A percentile compares a stretch with the other conserved stretches of the same genome.
phyloP scores from a whole-genome alignment of 108 stramenopile genomes.

The Fistulifera solaris region DNA sequence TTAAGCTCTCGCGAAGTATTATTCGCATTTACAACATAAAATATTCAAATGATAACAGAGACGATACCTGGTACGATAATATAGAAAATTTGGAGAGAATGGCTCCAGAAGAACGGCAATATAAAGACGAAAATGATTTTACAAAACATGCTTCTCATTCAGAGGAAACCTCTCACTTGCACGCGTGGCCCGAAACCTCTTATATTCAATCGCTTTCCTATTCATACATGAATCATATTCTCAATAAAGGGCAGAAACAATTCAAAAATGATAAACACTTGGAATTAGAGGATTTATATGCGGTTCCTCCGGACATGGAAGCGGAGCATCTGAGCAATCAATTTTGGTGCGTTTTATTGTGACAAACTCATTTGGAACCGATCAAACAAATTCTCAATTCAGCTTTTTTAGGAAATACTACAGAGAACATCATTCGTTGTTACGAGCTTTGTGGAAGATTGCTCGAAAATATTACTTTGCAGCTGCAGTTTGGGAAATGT shows the following conservation, averaged over 20 bases:
- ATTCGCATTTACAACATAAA: too few relatives aligned
- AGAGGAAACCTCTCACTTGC: too few relatives aligned
- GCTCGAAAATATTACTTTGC: too few relatives aligned
- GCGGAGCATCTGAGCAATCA: conserved; percentile 6
- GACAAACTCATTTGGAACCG: not conserved
- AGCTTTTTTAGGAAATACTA: conserved; percentile 32
- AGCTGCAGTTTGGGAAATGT: conserved; percentile 29
- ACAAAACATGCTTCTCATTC: too few relatives aligned
- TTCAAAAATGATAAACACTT: conserved; percentile 18
- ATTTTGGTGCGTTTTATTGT: not conserved
- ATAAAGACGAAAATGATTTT: too few relatives aligned
- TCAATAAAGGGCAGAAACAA: conserved; percentile 28
- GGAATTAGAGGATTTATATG: conserved; percentile 38
- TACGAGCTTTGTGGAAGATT: conserved; percentile 32
- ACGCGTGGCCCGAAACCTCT: too few relatives aligned
- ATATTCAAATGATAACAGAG: too few relatives aligned
- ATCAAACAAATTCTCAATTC: conserved; percentile 8
- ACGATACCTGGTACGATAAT: too few relatives aligned
- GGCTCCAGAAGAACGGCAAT: too few relatives aligned
- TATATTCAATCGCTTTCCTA: conserved; percentile 13
- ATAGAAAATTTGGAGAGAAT: too few relatives aligned
- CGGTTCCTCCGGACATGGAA: conserved; percentile 43
- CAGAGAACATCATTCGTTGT: conserved; percentile 39
- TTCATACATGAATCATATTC: conserved; percentile 42
- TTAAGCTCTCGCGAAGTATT: too few relatives aligned